Base-by-base conservation (phyloP, 495 filamentous ascomycete genomes). In the Pyronema omphalodes region DNA sequence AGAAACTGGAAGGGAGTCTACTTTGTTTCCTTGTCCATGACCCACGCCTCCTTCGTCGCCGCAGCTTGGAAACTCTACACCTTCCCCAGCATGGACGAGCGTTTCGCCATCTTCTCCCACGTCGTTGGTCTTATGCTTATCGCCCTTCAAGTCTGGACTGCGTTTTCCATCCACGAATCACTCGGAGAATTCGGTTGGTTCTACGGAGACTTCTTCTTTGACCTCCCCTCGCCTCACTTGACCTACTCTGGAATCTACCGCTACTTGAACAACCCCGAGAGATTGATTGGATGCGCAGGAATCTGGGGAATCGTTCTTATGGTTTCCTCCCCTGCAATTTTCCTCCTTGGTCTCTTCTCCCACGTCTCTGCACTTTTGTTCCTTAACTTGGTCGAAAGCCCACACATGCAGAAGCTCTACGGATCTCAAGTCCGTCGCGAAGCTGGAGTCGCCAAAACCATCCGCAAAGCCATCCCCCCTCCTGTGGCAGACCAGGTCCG, bases 101-200 rank as follows among this genome's bases (percentile, higher is more conserved):
- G 86, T 19, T 76, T 87, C 45, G 82, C 81, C 5, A 73, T 93
- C 29, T 76, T 96, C 58, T 81, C 86, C 57, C 93, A 98, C 61
- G 81, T 93, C 11, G 60, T 95, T 35, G 91, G 91, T 29, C 69
- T 73, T 37, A 80, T 85, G 55, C 71, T 96, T 54, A 78, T 95
- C 51, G 77, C 83, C 11, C 74, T 98, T 45, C 91, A 98, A 64
- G 69, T 89, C 9, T 98, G 93, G 93, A 95, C 89, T 3, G 81
- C 84, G 4, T 69, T 84, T 56, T 94, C 88, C 66, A 93, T 96
- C 55, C 93, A 95, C 68, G 87, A 94, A 12, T 94, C 89, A 5
- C 80, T 96, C 1, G 89, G 89, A 43, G 91, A 98, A 64, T 96
- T 95, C 64, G 93, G 93, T 58, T 98, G 93, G 91, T 98, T 96